A percentile compares a stretch with the other conserved stretches of the same genome.
Evolutionary conservation across 1,284 basidiomycete species (phyloP).

Genomic region (Naganishia sp.): DNA sequence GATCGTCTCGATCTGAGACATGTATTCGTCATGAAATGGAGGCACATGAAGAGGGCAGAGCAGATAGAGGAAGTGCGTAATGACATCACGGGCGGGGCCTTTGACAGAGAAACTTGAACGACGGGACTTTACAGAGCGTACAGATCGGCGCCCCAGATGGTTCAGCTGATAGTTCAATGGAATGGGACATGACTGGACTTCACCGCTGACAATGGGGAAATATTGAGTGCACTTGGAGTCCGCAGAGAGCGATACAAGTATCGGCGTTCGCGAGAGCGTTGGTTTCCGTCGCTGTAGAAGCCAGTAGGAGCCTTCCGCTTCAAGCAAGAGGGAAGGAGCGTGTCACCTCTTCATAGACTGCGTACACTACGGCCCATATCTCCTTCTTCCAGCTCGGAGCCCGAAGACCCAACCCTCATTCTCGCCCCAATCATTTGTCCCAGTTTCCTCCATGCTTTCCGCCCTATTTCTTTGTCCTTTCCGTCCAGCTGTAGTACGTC

Average conservation of each 20-base stretch:
- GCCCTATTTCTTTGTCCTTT: constrained; percentile 9
- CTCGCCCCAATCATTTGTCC: constrained; percentile 17
- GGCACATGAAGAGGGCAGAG: neutral
- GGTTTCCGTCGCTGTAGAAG: too few species aligned
- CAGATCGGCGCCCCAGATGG: too few species aligned
- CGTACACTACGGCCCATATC: constrained; percentile 21
- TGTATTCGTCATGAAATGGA: neutral
- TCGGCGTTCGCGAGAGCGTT: too few species aligned
- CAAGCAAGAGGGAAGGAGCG: neutral
- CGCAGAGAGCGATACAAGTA: too few species aligned
- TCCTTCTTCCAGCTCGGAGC: neutral
- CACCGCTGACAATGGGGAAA: too few species aligned
- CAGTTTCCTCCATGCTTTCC: constrained; percentile 26
- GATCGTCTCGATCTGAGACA: constrained; percentile 8
- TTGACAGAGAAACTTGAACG: too few species aligned
- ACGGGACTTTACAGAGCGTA: too few species aligned
- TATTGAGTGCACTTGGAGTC: too few species aligned
- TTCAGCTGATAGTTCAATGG: too few species aligned
- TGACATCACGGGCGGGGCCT: neutral
- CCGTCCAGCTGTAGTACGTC: neutral
- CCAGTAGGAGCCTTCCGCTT: too few species aligned
- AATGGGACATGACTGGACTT: too few species aligned
- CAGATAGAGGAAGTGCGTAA: neutral
- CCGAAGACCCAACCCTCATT: neutral
- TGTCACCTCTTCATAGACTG: constrained; percentile 1